A percentile compares a stretch with the other conserved stretches of the same genome.
phyloP scores from a whole-genome alignment of 1,139 yeast species.

The Nakaseomyces bracarensis region DNA sequence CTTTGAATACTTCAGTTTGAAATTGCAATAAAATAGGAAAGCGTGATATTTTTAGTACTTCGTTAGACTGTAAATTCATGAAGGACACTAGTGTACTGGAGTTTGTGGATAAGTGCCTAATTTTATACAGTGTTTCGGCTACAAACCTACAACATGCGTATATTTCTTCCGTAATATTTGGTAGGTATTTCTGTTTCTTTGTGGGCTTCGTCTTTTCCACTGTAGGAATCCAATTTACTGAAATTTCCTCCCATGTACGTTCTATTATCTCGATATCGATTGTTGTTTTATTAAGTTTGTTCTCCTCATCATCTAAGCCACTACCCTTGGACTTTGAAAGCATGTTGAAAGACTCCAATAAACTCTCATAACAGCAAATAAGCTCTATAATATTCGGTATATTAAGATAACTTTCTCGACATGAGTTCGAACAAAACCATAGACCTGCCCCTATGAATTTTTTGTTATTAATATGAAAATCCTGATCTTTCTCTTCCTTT shows the following conservation, averaged over 20 bases:
- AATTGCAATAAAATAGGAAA: conserved; percentile 47
- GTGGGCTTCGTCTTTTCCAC: conserved; percentile 25
- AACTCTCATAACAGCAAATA: conserved; percentile 20
- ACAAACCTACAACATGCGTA: conserved; percentile 36
- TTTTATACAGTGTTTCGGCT: conserved; percentile 24
- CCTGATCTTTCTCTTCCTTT: background rate
- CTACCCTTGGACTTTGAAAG: background rate
- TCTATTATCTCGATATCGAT: conserved; percentile 18
- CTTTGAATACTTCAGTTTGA: conserved; percentile 45
- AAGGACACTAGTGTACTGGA: conserved; percentile 28
- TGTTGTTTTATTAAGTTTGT: conserved; percentile 12
- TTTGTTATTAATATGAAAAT: conserved; percentile 10
- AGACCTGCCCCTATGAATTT: conserved; percentile 38
- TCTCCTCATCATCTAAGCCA: conserved; percentile 12
- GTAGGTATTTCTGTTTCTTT: conserved; percentile 21
- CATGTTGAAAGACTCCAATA: conserved; percentile 27
- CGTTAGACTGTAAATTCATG: conserved; percentile 47
- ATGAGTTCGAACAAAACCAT: conserved; percentile 47
- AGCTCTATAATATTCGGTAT: conserved; percentile 30
- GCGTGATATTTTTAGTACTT: conserved; percentile 39
- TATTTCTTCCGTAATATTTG: conserved; percentile 35
- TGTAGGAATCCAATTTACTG: conserved; percentile 35
- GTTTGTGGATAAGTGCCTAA: conserved; percentile 12
- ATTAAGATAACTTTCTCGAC: conserved; percentile 35
- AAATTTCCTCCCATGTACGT: conserved; percentile 25